phyloP scores from a whole-genome alignment of 2,329 filamentous ascomycete genomes.

The Scedosporium minutisporum region DNA sequence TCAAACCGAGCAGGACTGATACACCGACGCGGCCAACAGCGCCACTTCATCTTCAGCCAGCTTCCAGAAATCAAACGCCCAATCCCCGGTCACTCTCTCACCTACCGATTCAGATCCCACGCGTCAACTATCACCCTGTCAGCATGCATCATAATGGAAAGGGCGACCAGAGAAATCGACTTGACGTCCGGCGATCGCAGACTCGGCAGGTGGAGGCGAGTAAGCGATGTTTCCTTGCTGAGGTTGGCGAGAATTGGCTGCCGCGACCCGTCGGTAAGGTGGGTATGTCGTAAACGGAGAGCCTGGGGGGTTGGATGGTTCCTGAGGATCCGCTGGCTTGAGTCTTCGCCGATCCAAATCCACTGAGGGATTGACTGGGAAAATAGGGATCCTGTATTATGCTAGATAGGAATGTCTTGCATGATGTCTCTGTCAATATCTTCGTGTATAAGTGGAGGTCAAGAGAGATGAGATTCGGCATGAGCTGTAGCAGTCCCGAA shows the following conservation, averaged over 20 bases:
- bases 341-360: not conserved
- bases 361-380: not conserved
- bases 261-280: not conserved
- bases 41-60: too few relatives aligned
- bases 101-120: too few relatives aligned
- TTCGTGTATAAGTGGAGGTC: not conserved
- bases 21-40: too few relatives aligned
- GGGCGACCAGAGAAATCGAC: too few relatives aligned
- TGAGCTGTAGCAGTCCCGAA: not conserved
- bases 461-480: not conserved
- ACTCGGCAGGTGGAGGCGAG: not conserved
- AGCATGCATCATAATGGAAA: too few relatives aligned
- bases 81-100: too few relatives aligned
- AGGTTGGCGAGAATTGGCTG: not conserved
- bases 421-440: not conserved
- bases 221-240: not conserved
- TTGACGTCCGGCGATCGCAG: not conserved
- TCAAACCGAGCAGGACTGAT: too few relatives aligned
- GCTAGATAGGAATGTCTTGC: not conserved
- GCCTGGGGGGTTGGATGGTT: not conserved
- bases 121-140: too few relatives aligned
- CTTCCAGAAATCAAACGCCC: too few relatives aligned
- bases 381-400: not conserved
- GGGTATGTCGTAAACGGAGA: not conserved
- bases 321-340: not conserved